Evolutionary conservation across 2,329 filamentous ascomycete genomes (phyloP).

Genomic region (Mariannaea sp.): DNA sequence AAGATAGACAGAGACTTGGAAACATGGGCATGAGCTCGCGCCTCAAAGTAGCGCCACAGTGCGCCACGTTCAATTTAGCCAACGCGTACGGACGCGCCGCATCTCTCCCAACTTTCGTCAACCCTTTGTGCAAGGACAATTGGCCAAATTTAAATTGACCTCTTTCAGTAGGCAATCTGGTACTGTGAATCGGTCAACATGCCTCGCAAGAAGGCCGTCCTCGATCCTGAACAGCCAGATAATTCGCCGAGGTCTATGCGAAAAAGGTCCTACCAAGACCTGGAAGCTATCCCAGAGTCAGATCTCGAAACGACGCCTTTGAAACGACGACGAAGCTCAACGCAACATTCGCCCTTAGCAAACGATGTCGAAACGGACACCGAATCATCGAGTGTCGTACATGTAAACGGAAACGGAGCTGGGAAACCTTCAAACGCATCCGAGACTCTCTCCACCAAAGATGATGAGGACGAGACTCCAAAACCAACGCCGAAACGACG

Average conservation of each 20-base stretch:
- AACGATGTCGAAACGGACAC: slow-evolving; percentile 20
- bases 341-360: slow-evolving; percentile 13
- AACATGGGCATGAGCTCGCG: slow-evolving; percentile 27
- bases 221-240: slow-evolving; percentile 21
- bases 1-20: too few relatives aligned
- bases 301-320: slow-evolving; percentile 39
- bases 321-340: slow-evolving; percentile 40
- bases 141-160: not conserved
- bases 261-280: slow-evolving; percentile 36
- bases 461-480: slow-evolving; percentile 36
- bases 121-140: slow-evolving; percentile 8
- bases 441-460: slow-evolving; percentile 21
- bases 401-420: not conserved
- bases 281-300: slow-evolving; percentile 34
- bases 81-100: slow-evolving; percentile 35
- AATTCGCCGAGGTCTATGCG: slow-evolving; percentile 26
- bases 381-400: slow-evolving; percentile 33
- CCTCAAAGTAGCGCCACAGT: slow-evolving; percentile 31
- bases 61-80: slow-evolving; percentile 37
- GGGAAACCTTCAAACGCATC: slow-evolving; percentile 13
- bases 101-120: slow-evolving; percentile 15
- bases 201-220: slow-evolving; percentile 27
- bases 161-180: not conserved
- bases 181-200: slow-evolving; percentile 16
- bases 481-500: slow-evolving; percentile 43